phyloP scores from a whole-genome alignment of 2,329 filamentous ascomycete species.

The Colletotrichum gigasporum region DNA sequence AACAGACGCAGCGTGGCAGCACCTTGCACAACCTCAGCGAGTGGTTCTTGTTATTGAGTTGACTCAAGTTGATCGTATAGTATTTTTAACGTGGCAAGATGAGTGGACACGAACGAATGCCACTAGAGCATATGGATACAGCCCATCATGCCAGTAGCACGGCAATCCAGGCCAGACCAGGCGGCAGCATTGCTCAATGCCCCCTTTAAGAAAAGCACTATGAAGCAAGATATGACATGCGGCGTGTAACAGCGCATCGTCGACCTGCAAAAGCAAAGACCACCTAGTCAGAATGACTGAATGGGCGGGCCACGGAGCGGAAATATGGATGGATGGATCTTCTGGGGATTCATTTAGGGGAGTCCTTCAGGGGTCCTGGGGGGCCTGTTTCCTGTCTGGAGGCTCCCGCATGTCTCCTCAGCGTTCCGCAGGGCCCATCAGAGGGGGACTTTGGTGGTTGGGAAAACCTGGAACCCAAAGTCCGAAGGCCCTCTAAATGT shows the following conservation, averaged over 20 bases:
- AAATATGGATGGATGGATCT: neutral
- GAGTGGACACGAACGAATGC: neutral
- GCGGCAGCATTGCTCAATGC: neutral
- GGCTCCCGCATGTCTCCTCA: neutral
- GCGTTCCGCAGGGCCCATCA: neutral
- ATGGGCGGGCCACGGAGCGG: neutral
- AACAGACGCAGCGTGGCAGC: no score
- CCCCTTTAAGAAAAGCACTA: neutral
- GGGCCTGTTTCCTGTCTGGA: constrained; percentile 9
- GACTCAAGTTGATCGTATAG: neutral
- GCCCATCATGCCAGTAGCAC: neutral
- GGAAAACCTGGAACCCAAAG: no score
- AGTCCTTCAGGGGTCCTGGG: neutral
- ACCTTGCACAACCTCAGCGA: neutral
- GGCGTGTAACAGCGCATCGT: no score
- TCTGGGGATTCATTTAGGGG: neutral
- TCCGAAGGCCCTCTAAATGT: no score
- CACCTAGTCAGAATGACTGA: no score
- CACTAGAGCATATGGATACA: no score
- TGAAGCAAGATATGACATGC: neutral
- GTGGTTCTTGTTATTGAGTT: no score
- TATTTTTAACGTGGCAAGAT: neutral
- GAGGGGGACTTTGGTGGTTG: neutral
- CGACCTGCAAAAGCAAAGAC: no score
- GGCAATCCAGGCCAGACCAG: neutral